A percentile compares a stretch with the other conserved stretches of the same genome.
phyloP scores from a whole-genome alignment of 176 grass and related monocot species.

The Phyllostachys edulis region DNA sequence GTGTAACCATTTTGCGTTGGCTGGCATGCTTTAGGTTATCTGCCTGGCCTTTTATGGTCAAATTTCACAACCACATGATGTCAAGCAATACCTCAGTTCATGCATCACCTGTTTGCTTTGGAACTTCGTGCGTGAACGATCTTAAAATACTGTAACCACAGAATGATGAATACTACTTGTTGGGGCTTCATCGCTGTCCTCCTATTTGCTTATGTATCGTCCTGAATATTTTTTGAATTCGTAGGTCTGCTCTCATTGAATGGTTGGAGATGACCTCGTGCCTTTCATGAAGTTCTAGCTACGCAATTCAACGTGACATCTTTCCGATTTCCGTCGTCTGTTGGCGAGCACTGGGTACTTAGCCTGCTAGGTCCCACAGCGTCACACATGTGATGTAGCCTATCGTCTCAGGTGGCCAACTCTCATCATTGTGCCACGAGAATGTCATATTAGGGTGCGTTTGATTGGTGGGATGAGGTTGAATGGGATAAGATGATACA shows the following conservation, averaged over 20 bases:
- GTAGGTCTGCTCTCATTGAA: neutral
- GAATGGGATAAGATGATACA: no score
- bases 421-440: no score
- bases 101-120: constrained; percentile 25
- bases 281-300: neutral
- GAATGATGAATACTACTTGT: constrained; percentile 13
- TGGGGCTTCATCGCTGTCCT: neutral
- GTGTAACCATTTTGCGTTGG: constrained; percentile 7
- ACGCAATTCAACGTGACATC: neutral
- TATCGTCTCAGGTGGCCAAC: no score
- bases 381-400: no score
- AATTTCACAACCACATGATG: neutral
- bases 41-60: neutral
- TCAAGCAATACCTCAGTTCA: neutral
- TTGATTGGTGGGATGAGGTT: no score
- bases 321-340: no score
- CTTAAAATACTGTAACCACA: constrained; percentile 16
- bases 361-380: no score
- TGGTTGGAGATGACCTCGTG: neutral
- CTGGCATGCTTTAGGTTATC: constrained; percentile 5
- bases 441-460: no score
- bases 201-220: constrained; percentile 8
- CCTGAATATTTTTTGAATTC: constrained; percentile 20
- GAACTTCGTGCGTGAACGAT: neutral
- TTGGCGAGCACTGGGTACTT: no score